Evolutionary conservation across 192 early-diverging fungal genomes (phyloP).

Genomic region (Phlyctochytrium planicorne): DNA sequence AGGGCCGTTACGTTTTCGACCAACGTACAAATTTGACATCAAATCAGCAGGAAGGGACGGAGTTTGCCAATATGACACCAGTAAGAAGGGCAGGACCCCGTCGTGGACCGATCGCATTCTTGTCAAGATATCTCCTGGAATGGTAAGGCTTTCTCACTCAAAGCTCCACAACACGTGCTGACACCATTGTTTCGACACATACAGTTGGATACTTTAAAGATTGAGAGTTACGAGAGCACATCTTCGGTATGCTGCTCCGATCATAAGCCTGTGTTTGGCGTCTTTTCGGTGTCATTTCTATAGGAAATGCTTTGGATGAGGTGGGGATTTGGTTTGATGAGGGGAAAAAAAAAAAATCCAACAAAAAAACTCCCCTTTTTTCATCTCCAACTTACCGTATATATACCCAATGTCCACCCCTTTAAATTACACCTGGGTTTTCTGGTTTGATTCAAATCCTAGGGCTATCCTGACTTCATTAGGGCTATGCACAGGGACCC

Average conservation of each 20-base stretch:
- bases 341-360: no score
- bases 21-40: slow-evolving; percentile 94
- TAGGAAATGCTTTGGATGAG: no score
- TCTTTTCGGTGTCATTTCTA: slow-evolving; percentile 16
- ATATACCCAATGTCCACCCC: no score
- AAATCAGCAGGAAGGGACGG: neutral
- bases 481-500: slow-evolving; percentile 89
- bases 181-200: neutral
- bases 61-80: slow-evolving; percentile 83
- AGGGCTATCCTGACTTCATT: neutral
- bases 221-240: neutral
- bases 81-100: slow-evolving; percentile 88
- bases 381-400: no score
- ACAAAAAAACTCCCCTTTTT: no score
- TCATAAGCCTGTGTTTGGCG: slow-evolving; percentile 29
- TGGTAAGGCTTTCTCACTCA: no score
- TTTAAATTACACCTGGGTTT: slow-evolving; percentile 81
- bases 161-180: neutral
- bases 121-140: neutral
- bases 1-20: slow-evolving; percentile 71
- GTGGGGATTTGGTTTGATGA: no score
- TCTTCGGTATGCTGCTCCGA: slow-evolving; percentile 4
- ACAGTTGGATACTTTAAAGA: neutral
- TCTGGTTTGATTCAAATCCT: slow-evolving; percentile 56
- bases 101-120: slow-evolving; percentile 94